Base-by-base conservation (phyloP, 352 stramenopile species). In the Globisporangium orthogonon region DNA sequence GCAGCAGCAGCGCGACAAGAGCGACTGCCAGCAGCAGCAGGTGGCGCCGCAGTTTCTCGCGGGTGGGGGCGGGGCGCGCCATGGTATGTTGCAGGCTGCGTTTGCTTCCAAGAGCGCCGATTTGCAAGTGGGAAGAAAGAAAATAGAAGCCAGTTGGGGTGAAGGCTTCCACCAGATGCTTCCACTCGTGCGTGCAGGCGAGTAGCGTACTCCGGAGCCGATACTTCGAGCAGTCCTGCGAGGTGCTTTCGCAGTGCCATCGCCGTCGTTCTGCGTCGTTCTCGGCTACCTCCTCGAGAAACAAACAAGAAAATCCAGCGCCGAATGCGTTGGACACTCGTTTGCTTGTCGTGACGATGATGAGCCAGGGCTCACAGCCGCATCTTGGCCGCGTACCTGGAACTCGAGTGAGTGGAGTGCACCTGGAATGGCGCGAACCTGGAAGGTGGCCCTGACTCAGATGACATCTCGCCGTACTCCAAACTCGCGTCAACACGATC, bases 1-100 rank as follows among this genome's bases (percentile, higher is more conserved):
- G 37, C 47, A 51, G 50, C 50, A 37, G 13, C 4, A 37, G 13
- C 4, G 56, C 49, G 2, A 37, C 29, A 28, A 61, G 56, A 37
- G 40, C 17, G 17, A 28, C 1, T n/a, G 15, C 33, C 18, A 60
- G 45, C 14, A 48, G 23, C 23, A 7, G 52, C 30, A 23, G 23
- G 23, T 23, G 23, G 23, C 23, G 23, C 23, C 23, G 23, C 23
- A 60, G 45, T 18, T 10, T 17, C 37, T 17, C 17, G 2, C 40
- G 45, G 18, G 28, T 18, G n/a, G 11, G 13, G 4, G 17, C 15
- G 33, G 44, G 23, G 17, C 45, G 45, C 9, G 45, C 18, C 54
- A 54, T 52, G 10, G 49, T 11, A 7, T 23, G 23, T 23, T 23
- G 23, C 23, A 23, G 23, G 23, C 23, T 23, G 23, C 23, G 23